Base-by-base conservation (phyloP, 2,329 filamentous ascomycete species). In the Penicillium sumatraense region DNA sequence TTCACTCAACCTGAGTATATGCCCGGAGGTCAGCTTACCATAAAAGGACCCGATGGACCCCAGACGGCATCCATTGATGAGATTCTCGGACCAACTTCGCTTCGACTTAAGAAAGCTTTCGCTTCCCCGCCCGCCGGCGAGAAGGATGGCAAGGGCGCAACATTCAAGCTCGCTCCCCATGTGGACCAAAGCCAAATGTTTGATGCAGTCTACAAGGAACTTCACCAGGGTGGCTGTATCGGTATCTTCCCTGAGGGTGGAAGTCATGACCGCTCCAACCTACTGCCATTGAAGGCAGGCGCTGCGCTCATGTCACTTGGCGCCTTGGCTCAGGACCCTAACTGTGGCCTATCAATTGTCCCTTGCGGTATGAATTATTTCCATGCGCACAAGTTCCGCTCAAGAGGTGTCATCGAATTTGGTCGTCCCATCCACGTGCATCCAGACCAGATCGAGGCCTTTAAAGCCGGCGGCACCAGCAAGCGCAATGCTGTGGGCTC, bases 341-440 rank as follows among this genome's bases (percentile, higher is more conserved):
- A 92, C 60, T 96, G 90, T 68, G 90, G 89, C 21, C 80, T 97
- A 54, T 93, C 91, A 73, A 96, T 97, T 65, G 89, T 97, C 23
- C 93, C 93, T 2, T 91, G 93, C 42, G 93, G 93, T 63, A 96
- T 97, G 93, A 97, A 97, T 75, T 97, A 97, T 75, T 97, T 97
- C 77, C 92, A 97, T 75, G 89, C 93, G 0, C 93, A 97, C 82
- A 97, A 97, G 74, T 97, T 97, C 75, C 89, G 93, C 46, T 96
- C 93, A 58, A 86, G 93, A 71, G 93, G 91, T 42, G 93, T 97
- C 6, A 86, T 97, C 56, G 93, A 97, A 71, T 97, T 97, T 65
- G 93, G 93, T 5, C 86, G 86, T n/a, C 91, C 93, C 0, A 87
- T 96, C 61, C 89, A 96, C 60, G 87, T 96, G 10, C 88, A 91